Base-by-base conservation (phyloP, 495 filamentous ascomycete genomes). In the Recurvomyces mirabilis region DNA sequence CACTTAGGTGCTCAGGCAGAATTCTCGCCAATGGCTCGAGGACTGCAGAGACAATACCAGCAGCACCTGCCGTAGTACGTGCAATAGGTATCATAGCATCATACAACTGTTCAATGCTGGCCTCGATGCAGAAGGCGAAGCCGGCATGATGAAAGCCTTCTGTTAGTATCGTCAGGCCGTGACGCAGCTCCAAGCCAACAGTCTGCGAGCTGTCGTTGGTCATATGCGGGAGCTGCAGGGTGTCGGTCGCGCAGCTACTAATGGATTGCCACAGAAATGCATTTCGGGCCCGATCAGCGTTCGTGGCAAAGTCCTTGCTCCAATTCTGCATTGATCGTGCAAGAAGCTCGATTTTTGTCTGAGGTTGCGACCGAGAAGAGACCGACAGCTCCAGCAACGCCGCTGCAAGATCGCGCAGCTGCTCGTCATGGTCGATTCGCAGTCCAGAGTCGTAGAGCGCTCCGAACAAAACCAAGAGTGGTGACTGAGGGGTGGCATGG, bases 71-170 rank as follows among this genome's bases (percentile, higher is more conserved):
- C 5, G 21, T n/a, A 13, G 10, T 4, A 4, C 37, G 37, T 10
- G 81, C 72, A 36, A 72, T 69, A n/a, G 65, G 63, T 12, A 73
- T 63, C 14, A 84, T 68, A 1, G 68, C 62, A 10, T 69, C 62
- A 37, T 85, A 74, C 0, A 93, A 59, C 12, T 13, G 39, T 29
- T 19, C 7, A 17, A 22, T 5, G 17, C 14, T 25, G 1, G 41
- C 18, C 22, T 12, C 41, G n/a, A 17, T 13, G 3, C 26, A 5
- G 10, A 10, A 9, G 15, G 21, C 21, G 3, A 3, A 14, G 20
- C 5, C 9, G 15, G 13, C 23, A 15, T 38, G 23, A 5, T 20
- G 18, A 10, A 51, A 36, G 5, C 55, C 53, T 1, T 52, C n/a
- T 3, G 11, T 33, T 32, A 61, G 29, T 26, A 60, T 52, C 6